Evolutionary conservation across 208 protist species (phyloP), one percentile per base, ranked within the genome.

Genomic region (Plasmodiophora brassicae): DNA sequence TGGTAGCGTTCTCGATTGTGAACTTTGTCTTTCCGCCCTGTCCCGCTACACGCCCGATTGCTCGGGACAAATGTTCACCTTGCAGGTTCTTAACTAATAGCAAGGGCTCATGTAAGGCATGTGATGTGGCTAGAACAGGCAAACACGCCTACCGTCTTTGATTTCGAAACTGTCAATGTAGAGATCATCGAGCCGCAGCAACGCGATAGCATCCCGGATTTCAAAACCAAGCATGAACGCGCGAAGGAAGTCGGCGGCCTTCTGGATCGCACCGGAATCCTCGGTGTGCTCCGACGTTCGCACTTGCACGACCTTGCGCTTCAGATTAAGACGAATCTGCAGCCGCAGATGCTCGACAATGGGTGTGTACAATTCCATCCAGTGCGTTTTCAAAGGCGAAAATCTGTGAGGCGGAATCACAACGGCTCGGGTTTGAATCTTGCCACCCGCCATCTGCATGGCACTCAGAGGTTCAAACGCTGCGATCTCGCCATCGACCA

Each of bases 161-260:
- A 99, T 95, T 89, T 99, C 96, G 92, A 99, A 99, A 45, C 97
- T 97, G 88, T 99, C 98, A 91, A 99, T 95, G 92, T 98, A 99
- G 44, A 99, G 93, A 91, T 99, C 97, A 85, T 99, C 98, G 90
- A 99, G 94, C 85, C 98, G 94, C 45, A 99, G 89, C 43, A 99
- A 91, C n/a, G 98, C 98, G 46, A 99, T 92, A 5, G 98, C 97
- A 94, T 99, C 98, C 91, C 87, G 54, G 44, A 96, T 71, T 45
- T 96, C 94, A 91, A 97, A 97, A 39, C 98, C 98, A 32, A 98
- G 92, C 53, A 98, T 93, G 86, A 99, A 98, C 0, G 98, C 98
- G 87, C 96, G 94, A 45, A 99, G 93, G 92, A 99, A 99, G 91
- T 99, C 46, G 1, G 95, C 94, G 1, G 93, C 97, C 91, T 98